Evolutionary conservation across 2,329 filamentous ascomycete species (phyloP).

Genomic region (Tolypocladium cylindrosporum): DNA sequence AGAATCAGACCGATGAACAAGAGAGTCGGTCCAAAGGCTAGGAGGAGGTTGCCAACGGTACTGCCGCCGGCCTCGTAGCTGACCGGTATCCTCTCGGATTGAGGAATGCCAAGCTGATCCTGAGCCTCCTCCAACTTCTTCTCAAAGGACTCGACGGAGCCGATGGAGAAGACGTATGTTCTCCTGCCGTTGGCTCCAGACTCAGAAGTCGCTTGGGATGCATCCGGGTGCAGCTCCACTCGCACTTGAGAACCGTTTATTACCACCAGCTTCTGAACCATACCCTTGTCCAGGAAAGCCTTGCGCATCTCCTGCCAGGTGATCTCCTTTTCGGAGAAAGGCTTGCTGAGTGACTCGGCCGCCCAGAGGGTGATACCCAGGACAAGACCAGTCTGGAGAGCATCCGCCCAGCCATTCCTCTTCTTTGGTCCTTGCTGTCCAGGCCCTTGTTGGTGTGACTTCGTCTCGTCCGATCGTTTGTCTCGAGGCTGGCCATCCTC

Average conservation of each 20-base stretch:
- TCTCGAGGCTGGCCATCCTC: constrained; percentile 8
- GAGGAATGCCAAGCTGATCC: constrained; percentile 74
- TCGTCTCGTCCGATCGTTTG: constrained; percentile 10
- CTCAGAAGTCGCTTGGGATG: constrained; percentile 35
- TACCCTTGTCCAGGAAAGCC: constrained; percentile 89
- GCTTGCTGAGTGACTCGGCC: constrained; percentile 27
- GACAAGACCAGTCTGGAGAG: constrained; percentile 23
- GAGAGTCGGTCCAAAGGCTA: constrained; percentile 75
- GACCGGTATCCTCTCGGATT: constrained; percentile 83
- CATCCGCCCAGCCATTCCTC: constrained; percentile 24
- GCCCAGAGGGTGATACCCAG: constrained; percentile 46
- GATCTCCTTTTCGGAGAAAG: constrained; percentile 57
- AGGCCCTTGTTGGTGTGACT: constrained; percentile 13
- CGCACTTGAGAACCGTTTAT: constrained; percentile 63
- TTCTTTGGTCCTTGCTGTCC: constrained; percentile 25
- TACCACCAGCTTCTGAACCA: constrained; percentile 87
- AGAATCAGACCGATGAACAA: constrained; percentile 75
- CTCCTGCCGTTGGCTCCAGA: constrained; percentile 17
- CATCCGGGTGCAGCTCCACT: constrained; percentile 70
- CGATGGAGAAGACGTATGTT: constrained; percentile 85
- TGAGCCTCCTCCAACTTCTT: constrained; percentile 80
- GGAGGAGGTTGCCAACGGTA: constrained; percentile 62
- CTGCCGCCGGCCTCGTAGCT: constrained; percentile 73
- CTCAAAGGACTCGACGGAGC: constrained; percentile 89
- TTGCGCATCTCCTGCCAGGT: constrained; percentile 96